Evolutionary conservation across 2,329 filamentous ascomycete genomes (phyloP).

Genomic region (Periconia sp.): DNA sequence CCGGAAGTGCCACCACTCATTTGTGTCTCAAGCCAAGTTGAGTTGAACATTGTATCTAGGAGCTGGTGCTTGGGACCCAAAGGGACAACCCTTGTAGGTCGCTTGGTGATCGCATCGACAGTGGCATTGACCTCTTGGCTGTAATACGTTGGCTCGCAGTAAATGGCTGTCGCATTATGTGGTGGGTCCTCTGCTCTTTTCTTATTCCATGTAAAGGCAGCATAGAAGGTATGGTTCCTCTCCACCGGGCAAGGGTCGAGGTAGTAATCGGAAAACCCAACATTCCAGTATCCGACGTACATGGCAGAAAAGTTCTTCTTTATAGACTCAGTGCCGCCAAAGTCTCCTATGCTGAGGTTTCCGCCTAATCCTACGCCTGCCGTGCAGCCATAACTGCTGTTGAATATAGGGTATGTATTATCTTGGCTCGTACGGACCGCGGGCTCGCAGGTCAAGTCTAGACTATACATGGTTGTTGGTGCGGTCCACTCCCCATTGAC

Average conservation of each 20-base stretch:
- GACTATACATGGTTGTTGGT: constrained; percentile 36
- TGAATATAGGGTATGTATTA: constrained; percentile 10
- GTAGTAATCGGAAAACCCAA: constrained; percentile 40
- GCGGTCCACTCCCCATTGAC: constrained; percentile 28
- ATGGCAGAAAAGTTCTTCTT: constrained; percentile 35
- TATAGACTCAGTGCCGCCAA: background rate
- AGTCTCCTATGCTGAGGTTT: constrained; percentile 14
- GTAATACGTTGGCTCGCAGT: constrained; percentile 47
- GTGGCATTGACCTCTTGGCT: constrained; percentile 53
- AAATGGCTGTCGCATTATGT: constrained; percentile 26
- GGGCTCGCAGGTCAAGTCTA: constrained; percentile 43
- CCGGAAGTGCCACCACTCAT: constrained; percentile 10
- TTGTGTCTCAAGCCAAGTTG: constrained; percentile 44
- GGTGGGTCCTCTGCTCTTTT: constrained; percentile 15
- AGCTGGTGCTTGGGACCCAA: constrained; percentile 30
- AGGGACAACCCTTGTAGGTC: constrained; percentile 15
- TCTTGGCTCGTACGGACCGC: constrained; percentile 4
- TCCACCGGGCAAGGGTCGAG: constrained; percentile 40
- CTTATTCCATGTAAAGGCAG: constrained; percentile 21
- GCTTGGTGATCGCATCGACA: constrained; percentile 28
- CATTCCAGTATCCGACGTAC: constrained; percentile 54
- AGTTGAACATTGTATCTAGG: constrained; percentile 42
- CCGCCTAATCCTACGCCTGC: constrained; percentile 11
- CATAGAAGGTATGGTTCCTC: constrained; percentile 44
- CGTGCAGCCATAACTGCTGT: constrained; percentile 30